Base-by-base conservation (phyloP, 805 yeast genomes). In the Lachancea sp. region DNA sequence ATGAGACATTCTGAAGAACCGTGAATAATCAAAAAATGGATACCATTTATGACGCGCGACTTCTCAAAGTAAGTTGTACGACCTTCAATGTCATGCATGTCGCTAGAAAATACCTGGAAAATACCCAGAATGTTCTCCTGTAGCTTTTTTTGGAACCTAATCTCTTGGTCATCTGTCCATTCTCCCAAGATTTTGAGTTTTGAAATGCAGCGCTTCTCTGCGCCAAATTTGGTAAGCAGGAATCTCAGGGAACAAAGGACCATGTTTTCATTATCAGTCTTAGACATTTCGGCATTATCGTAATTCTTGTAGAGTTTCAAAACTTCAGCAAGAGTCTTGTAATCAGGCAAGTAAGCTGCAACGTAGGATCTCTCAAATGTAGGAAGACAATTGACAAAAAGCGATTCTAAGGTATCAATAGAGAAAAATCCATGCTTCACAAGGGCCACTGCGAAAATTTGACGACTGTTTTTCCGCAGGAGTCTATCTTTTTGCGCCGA, bases 101-200 rank as follows among this genome's bases (percentile, higher is more conserved):
- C 77, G 47, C 85, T 88, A 4, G 95, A 81, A 51, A 89, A 84
- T 33, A 75, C 71, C 46, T 84, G 90, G 3, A 85, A 80, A 13
- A 88, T 68, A 43, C 89, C 94, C 11, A 88, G 64, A 3, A 85
- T 77, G 53, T 78, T 73, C 31, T 73, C 74, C 19, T 74, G 77
- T 33, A 82, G 63, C 41, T 70, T 74, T 3, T 46, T 56, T 17
- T 64, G 64, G 29, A 75, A 57, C 19, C 50, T 41, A 4, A 45
- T 48, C 29, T 65, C 67, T 25, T 58, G 61, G 3, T 48, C 48
- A 7, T 38, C 34, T 11, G 49, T 39, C 64, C 62, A 50, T 38
- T 58, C 48, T 34, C 47, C 22, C 15, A 52, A 34, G 34, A 55
- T 51, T 26, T 56, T 58, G 33, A 50, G 55, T 29, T 50, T 54